Evolutionary conservation across 2,329 filamentous ascomycete species (phyloP), one percentile per base, ranked within the genome.

Genomic region (Neoascochyta sp.): DNA sequence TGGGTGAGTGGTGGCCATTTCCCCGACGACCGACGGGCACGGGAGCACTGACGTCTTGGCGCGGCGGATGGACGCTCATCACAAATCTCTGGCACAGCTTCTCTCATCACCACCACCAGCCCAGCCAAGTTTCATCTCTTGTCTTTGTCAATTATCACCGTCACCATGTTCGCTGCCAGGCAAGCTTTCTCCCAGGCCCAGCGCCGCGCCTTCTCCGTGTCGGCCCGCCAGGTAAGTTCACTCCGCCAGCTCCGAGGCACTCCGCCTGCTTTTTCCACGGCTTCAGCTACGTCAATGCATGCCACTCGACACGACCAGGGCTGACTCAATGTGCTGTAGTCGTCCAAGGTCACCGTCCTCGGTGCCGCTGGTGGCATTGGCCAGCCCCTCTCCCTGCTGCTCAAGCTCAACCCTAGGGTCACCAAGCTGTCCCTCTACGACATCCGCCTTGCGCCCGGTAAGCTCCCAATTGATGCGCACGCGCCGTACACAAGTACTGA

Each of bases 321-420:
- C 57, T 64, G 36, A 63, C 33, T 18, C 17, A 14, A 17, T 13
- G 6, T 16, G 43, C 16, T 54, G 38, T 51, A 98, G 92, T 80
- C 88, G 63, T 93, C 89, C 71, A 96, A 96, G 80, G 92, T 98
- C 60, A 81, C 89, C 64, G 88, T 98, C 54, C 86, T 96, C 67
- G 92, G 92, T 76, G 92, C 92, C 54, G 84, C 84, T 62, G 92
- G 92, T 74, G 92, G 92, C 71, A 98, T 98, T 74, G 92, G 92
- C 69, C 92, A 98, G 69, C 92, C 92, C 62, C 76, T 98, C 61
- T 98, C 92, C 38, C 84, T 98, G 52, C 83, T 98, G 64, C 80
- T 98, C 70, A 98, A 98, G 87, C 82, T 95, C 66, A 96, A 95
- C 83, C 87, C 89, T 57, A 80, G 86, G 63, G 90, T 96, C 56